These are phyloP conservation scores for Crinitomyces ghanaensis DNA, from an alignment of 805 yeast species.

Conservation along the genomic window DNA sequence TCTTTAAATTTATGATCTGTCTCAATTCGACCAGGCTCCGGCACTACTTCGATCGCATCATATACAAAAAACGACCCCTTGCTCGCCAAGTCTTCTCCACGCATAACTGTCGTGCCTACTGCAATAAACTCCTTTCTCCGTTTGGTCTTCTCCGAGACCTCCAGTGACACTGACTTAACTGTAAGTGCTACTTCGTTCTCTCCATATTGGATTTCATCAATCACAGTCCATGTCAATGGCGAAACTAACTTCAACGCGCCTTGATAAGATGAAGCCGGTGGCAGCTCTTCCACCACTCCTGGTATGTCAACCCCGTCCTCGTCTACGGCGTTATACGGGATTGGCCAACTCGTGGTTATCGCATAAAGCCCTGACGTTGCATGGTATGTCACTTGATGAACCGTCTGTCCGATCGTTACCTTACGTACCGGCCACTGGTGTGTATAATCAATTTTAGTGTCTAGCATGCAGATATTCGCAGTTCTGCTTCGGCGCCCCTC, in stretches of 20 bases:
- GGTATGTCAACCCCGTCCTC: slow-evolving; percentile 59
- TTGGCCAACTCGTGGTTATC: slow-evolving; percentile 46
- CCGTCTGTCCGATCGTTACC: slow-evolving; percentile 41
- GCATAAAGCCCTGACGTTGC: slow-evolving; percentile 51
- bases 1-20: slow-evolving; percentile 68
- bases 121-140: slow-evolving; percentile 55
- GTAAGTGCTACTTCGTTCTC: slow-evolving; percentile 57
- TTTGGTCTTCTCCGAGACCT: slow-evolving; percentile 26
- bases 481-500: too few relatives aligned
- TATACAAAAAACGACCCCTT: slow-evolving; percentile 65
- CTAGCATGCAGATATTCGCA: slow-evolving; percentile 25
- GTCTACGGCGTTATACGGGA: slow-evolving; percentile 54
- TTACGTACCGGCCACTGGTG: slow-evolving; percentile 11
- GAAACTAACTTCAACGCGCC: slow-evolving; percentile 57
- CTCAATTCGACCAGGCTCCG: slow-evolving; percentile 81
- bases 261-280: slow-evolving; percentile 45
- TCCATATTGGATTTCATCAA: slow-evolving; percentile 55
- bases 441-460: slow-evolving; percentile 11
- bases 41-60: slow-evolving; percentile 73
- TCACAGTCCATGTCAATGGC: slow-evolving; percentile 64
- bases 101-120: slow-evolving; percentile 63
- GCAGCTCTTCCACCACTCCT: slow-evolving; percentile 40
- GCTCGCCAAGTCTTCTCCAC: slow-evolving; percentile 72
- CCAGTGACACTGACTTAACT: slow-evolving; percentile 42
- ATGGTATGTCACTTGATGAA: slow-evolving; percentile 60